phyloP scores from a whole-genome alignment of 2,329 filamentous ascomycete genomes.

The Fulvia fulva region DNA sequence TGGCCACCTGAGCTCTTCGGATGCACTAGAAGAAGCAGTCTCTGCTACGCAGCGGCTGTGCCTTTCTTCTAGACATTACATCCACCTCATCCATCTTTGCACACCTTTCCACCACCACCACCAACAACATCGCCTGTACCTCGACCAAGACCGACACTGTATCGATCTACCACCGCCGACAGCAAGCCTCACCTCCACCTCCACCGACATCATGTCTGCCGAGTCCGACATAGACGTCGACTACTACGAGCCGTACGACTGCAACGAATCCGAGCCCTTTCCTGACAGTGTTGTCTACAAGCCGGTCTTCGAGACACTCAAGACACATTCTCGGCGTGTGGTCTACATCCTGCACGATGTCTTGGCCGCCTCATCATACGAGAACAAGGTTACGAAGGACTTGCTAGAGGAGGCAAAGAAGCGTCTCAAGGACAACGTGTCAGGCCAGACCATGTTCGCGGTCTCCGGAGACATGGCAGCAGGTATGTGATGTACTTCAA shows the following conservation, averaged over 20 bases:
- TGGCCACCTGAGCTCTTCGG: too few relatives aligned
- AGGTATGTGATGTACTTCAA: conserved; percentile 1
- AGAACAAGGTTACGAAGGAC: conserved; percentile 1
- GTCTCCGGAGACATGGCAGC: conserved; percentile 19
- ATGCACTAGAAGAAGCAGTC: too few relatives aligned
- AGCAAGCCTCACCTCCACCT: background rate
- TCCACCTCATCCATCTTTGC: too few relatives aligned
- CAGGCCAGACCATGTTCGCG: conserved; percentile 8
- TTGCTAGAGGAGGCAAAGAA: conserved; percentile 4
- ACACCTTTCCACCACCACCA: too few relatives aligned
- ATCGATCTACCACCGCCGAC: background rate
- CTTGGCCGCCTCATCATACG: background rate
- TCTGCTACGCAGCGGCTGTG: too few relatives aligned
- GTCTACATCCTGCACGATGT: background rate
- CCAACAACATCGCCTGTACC: too few relatives aligned
- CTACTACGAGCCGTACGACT: background rate
- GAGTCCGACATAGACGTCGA: background rate
- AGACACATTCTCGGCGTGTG: background rate
- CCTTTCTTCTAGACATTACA: background rate
- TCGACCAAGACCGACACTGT: too few relatives aligned
- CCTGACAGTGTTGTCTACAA: conserved; percentile 4
- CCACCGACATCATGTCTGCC: background rate
- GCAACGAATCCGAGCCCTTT: conserved; percentile 1
- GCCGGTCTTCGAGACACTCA: background rate
- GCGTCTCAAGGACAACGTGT: background rate